phyloP scores from a whole-genome alignment of 192 early-diverging fungal species.

The Coemansia sp. region DNA sequence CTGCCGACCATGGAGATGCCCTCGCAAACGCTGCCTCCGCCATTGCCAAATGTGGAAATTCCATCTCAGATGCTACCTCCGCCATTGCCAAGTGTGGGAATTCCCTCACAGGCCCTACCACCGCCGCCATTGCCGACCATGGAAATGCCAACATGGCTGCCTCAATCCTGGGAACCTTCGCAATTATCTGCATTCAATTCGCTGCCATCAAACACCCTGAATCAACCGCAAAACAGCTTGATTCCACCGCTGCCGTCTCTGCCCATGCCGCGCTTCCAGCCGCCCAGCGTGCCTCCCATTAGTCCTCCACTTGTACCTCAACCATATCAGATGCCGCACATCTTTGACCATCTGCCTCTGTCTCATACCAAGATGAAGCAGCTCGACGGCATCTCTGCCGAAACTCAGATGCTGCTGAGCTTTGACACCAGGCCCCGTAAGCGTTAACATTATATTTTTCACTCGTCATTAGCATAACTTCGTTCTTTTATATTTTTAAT shows the following conservation, averaged over 20 bases:
- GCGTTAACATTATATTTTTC: neutral
- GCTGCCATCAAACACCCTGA: constrained; percentile 5
- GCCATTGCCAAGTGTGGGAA: constrained; percentile 28
- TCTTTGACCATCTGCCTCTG: neutral
- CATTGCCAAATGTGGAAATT: neutral
- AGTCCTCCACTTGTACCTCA: constrained; percentile 5
- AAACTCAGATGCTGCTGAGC: constrained; percentile 48
- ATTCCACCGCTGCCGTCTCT: constrained; percentile 31
- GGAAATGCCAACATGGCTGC: constrained; percentile 4
- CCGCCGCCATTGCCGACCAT: neutral
- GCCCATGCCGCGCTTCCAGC: constrained; percentile 51
- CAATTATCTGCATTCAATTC: neutral
- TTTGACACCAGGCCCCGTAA: constrained; percentile 23
- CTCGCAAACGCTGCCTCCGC: constrained; percentile 11
- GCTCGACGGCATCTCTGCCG: constrained; percentile 30
- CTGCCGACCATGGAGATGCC: constrained; percentile 38
- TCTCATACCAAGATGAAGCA: constrained; percentile 1
- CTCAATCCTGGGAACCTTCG: neutral
- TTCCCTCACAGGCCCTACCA: constrained; percentile 26
- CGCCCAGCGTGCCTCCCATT: neutral
- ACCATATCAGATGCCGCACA: constrained; percentile 10
- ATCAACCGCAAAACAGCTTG: neutral
- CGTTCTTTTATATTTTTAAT: neutral
- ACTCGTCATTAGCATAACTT: neutral
- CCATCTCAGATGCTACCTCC: constrained; percentile 9